Conservation (phyloP, 2,329 filamentous ascomycete species). For the Fusarium sp. region DNA sequence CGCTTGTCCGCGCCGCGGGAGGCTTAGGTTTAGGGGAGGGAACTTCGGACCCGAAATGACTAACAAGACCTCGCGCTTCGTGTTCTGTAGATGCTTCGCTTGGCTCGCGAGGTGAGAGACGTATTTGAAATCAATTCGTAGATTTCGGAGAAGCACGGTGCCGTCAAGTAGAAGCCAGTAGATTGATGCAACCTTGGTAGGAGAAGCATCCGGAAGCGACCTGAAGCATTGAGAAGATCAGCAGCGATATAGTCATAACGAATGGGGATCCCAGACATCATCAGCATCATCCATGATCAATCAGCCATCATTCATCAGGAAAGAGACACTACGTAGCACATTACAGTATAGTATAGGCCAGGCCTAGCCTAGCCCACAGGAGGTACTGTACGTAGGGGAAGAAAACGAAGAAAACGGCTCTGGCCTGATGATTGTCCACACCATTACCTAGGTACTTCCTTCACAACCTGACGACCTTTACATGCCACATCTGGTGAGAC, state of each 20-base stretch:
- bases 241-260: constrained; percentile 24
- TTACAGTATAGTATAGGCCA: constrained; percentile 13
- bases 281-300: constrained; percentile 38
- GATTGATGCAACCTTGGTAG: not conserved
- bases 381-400: not conserved
- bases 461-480: constrained; percentile 20
- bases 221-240: constrained; percentile 32
- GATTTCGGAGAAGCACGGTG: not conserved
- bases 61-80: constrained; percentile 15
- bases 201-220: constrained; percentile 29
- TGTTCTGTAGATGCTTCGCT: not conserved
- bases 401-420: constrained; percentile 35
- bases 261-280: constrained; percentile 21
- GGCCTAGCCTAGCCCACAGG: not conserved
- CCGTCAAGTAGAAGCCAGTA: not conserved
- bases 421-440: constrained; percentile 29
- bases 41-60: constrained; percentile 8
- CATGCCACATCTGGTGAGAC: constrained; percentile 5
- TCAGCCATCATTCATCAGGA: constrained; percentile 31
- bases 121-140: constrained; percentile 33
- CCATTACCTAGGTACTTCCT: constrained; percentile 4
- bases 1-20: constrained; percentile 28
- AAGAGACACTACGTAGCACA: constrained; percentile 20
- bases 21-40: constrained; percentile 26
- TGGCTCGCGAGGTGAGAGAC: constrained; percentile 7